These are phyloP conservation scores for Ustulina deusta DNA, from an alignment of 2,329 filamentous ascomycete species.

Conservation along the genomic window DNA sequence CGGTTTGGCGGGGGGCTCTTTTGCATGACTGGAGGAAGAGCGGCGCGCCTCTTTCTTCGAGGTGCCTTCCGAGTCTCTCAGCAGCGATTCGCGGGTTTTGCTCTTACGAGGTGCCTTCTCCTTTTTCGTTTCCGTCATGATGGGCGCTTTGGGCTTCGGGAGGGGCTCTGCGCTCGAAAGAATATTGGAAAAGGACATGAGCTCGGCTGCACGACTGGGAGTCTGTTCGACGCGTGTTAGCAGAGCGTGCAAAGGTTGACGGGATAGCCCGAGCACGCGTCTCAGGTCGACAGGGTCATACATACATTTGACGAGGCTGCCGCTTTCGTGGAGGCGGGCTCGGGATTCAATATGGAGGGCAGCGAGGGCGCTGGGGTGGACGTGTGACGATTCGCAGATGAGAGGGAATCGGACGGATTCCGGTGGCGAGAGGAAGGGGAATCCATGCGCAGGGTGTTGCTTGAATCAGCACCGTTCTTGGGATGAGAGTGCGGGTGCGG, in stretches of 20 bases:
- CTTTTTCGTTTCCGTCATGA: slow-evolving; percentile 55
- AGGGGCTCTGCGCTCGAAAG: slow-evolving; percentile 82
- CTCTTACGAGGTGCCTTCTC: slow-evolving; percentile 55
- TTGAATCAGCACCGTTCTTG: slow-evolving; percentile 50
- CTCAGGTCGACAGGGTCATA: slow-evolving; percentile 18
- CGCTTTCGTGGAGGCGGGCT: slow-evolving; percentile 45
- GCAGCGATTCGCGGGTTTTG: slow-evolving; percentile 64
- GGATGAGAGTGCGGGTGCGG: slow-evolving; percentile 52
- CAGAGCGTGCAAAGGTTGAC: not conserved
- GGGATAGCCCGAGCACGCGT: not conserved
- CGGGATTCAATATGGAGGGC: slow-evolving; percentile 52
- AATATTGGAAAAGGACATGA: slow-evolving; percentile 97
- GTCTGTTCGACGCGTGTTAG: slow-evolving; percentile 61
- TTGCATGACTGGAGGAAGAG: slow-evolving; percentile 59
- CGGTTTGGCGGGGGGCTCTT: slow-evolving; percentile 61
- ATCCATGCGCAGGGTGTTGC: slow-evolving; percentile 49
- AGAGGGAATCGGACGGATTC: slow-evolving; percentile 44
- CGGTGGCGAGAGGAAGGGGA: slow-evolving; percentile 50
- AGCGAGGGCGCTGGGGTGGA: slow-evolving; percentile 50
- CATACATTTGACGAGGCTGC: slow-evolving; percentile 49
- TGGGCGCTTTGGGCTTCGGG: slow-evolving; percentile 59
- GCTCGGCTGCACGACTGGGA: slow-evolving; percentile 79
- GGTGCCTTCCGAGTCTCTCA: slow-evolving; percentile 61
- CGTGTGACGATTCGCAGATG: slow-evolving; percentile 45
- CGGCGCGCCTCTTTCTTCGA: slow-evolving; percentile 63